These are phyloP conservation scores for Jaapia argillacea DNA, from an alignment of 768 basidiomycete genomes.

Conservation along the genomic window DNA sequence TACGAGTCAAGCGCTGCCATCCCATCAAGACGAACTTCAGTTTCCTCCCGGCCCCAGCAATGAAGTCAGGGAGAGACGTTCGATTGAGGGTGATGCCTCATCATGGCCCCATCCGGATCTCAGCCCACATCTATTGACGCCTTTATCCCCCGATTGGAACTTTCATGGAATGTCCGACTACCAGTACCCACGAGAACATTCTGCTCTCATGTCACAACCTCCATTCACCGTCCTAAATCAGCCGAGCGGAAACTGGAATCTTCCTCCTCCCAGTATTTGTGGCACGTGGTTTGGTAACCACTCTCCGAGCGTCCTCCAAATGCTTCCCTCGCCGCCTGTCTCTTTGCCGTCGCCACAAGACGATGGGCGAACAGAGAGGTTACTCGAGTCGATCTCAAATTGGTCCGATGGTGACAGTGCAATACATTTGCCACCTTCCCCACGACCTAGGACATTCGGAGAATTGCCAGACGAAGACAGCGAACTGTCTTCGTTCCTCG, in stretches of 20 bases:
- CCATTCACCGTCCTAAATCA: background rate
- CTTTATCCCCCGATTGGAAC: conserved; percentile 2
- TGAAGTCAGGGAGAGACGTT: background rate
- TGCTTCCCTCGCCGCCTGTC: background rate
- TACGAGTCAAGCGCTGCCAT: conserved; percentile 1
- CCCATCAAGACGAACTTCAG: background rate
- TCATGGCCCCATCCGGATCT: no score
- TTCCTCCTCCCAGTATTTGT: no score
- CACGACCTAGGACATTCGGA: no score
- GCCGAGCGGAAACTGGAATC: background rate
- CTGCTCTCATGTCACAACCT: background rate
- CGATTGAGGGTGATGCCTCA: conserved; percentile 1
- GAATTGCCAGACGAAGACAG: no score
- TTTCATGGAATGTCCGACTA: background rate
- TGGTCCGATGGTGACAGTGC: no score
- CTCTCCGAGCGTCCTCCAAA: background rate
- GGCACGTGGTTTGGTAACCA: no score
- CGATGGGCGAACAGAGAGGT: no score
- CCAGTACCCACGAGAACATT: background rate
- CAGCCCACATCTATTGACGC: conserved; percentile 2
- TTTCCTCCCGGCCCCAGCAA: background rate
- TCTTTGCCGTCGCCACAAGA: background rate
- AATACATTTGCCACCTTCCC: no score
- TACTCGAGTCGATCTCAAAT: no score
- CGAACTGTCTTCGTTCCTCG: no score